Conservation (phyloP, 371 early-diverging fungal species). For the Pancytospora epiphaga region DNA sequence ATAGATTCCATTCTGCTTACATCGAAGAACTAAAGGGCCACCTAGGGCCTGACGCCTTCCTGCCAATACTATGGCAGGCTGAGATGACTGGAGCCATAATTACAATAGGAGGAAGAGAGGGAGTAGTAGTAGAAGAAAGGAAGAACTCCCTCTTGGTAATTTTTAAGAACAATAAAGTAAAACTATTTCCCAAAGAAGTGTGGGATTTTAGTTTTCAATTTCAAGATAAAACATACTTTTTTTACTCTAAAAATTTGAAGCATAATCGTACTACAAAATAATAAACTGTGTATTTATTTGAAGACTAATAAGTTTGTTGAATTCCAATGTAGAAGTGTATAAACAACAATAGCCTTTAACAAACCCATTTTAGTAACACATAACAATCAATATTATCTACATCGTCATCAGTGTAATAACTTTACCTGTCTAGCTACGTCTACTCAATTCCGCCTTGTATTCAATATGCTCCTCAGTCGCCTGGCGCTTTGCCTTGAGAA, state of each 20-base stretch:
- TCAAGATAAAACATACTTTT: constrained; percentile 9
- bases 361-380: too few relatives aligned
- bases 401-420: too few relatives aligned
- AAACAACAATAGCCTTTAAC: too few relatives aligned
- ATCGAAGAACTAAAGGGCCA: constrained; percentile 6
- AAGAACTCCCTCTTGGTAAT: constrained; percentile 23
- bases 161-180: constrained; percentile 5
- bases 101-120: constrained; percentile 10
- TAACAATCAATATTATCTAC: too few relatives aligned
- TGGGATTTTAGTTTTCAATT: neutral
- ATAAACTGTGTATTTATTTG: too few relatives aligned
- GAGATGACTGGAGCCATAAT: constrained; percentile 35
- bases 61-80: constrained; percentile 19
- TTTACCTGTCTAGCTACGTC: constrained; percentile 29
- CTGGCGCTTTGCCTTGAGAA: neutral
- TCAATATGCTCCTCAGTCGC: constrained; percentile 42
- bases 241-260: constrained; percentile 17
- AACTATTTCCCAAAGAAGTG: constrained; percentile 21
- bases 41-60: neutral
- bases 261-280: constrained; percentile 15
- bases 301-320: too few relatives aligned
- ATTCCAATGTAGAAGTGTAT: too few relatives aligned
- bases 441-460: constrained; percentile 44
- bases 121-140: constrained; percentile 38
- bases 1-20: constrained; percentile 18